Base-by-base conservation (phyloP, 129 eudicot species). In the Tanacetum coccineum region DNA sequence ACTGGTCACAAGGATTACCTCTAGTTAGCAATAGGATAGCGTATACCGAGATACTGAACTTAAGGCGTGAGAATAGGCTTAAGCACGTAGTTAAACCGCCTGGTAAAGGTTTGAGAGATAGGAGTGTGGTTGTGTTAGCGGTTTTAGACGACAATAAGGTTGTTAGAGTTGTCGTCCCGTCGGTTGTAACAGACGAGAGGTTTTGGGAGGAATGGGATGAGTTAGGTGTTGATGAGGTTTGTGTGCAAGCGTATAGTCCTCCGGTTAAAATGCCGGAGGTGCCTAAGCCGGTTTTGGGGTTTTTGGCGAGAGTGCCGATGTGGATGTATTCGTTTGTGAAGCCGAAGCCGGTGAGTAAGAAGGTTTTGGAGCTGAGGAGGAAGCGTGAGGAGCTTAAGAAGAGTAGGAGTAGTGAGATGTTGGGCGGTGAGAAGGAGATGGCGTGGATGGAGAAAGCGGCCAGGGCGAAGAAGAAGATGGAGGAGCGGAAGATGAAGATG, bases 61-160 rank as follows among this genome's bases (percentile, higher is more conserved):
- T 93, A 70, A 93, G 62, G 70, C 77, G 81, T 15, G 84, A 82
- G 22, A 89, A 87, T 15, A 82, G 57, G 77, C 87, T 93, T 59
- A 93, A 84, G 36, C 87, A 86, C 57, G 45, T 93, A 28, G 66
- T 93, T 50, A 93, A 82, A 64, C 89, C 85, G 1, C 63, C 95
- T 6, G 72, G 58, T 52, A 86, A 9, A 18, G 81, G 36, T 19
- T 82, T 88, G 65, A 82, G 59, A 86, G 77, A 78, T 67, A 66
- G 73, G 14, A 64, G 91, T 5, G 86, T 71, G 51, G 90, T 89
- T 18, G 84, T 93, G 74, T 62, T 93, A 48, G 98, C 74, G 4
- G 98, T 93, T 71, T 70, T 93, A 70, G 96, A 93, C 62, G 92
- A 93, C 79, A 76, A 77, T 26, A 93, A 71, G 82, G 98, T 93